phyloP scores from a whole-genome alignment of 2,329 filamentous ascomycete genomes.

The Thelonectria discophora region DNA sequence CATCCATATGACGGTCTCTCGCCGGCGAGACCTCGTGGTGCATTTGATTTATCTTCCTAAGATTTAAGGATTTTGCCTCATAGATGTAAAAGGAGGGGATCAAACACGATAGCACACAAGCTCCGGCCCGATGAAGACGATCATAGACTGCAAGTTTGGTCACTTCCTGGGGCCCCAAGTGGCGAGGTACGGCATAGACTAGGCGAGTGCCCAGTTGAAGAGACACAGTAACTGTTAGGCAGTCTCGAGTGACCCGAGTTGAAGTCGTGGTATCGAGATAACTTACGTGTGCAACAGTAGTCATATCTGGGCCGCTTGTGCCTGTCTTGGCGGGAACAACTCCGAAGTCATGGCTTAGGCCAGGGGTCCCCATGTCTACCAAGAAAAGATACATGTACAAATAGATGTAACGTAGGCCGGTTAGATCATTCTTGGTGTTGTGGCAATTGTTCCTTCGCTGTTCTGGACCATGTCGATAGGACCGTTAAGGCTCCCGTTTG shows the following conservation, averaged over 20 bases:
- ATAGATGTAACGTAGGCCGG: slow-evolving; percentile 75
- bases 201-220: slow-evolving; percentile 81
- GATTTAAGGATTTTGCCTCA: slow-evolving; percentile 61
- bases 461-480: too few species aligned
- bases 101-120: slow-evolving; percentile 73
- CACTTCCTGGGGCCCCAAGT: slow-evolving; percentile 71
- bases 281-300: slow-evolving; percentile 70
- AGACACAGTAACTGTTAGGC: slow-evolving; percentile 57
- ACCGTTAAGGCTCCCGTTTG: too few species aligned
- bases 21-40: slow-evolving; percentile 65
- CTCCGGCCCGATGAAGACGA: slow-evolving; percentile 80
- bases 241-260: too few species aligned
- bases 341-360: slow-evolving; percentile 88
- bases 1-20: neutral
- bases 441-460: too few species aligned
- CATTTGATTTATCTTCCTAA: slow-evolving; percentile 84
- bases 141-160: slow-evolving; percentile 76
- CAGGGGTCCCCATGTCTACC: slow-evolving; percentile 87
- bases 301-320: slow-evolving; percentile 70
- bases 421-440: neutral
- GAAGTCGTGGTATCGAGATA: too few species aligned
- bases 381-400: slow-evolving; percentile 93
- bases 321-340: slow-evolving; percentile 82
- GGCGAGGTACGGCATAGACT: slow-evolving; percentile 81
- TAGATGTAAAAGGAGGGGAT: slow-evolving; percentile 73